These are phyloP conservation scores for Leucosporidium creatinivorum DNA, from an alignment of 768 basidiomycete genomes.

Conservation along the genomic window DNA sequence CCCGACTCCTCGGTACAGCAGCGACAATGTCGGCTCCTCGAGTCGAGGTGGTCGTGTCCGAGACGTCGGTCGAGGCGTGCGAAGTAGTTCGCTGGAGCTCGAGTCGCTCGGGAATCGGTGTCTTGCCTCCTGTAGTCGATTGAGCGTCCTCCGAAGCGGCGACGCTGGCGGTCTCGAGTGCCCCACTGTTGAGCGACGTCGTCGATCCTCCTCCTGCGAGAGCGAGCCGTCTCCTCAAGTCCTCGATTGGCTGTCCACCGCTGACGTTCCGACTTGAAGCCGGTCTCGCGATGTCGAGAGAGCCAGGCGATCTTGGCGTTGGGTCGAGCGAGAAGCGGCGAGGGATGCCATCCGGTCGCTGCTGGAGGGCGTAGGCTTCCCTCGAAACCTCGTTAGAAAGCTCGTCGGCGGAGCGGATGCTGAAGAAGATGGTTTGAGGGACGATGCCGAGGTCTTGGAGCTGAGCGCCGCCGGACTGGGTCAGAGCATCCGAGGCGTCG, in stretches of 20 bases:
- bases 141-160: not conserved
- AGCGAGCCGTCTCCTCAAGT: conserved; percentile 24
- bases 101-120: not conserved
- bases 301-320: conserved; percentile 7
- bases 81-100: conserved; percentile 22
- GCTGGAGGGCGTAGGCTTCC: conserved; percentile 6
- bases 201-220: not conserved
- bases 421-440: conserved; percentile 38
- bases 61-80: conserved; percentile 8
- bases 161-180: not conserved
- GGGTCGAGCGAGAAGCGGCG: conserved; percentile 5
- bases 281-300: not conserved
- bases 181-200: not conserved
- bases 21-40: not conserved
- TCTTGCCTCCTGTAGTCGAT: not conserved
- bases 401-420: conserved; percentile 21
- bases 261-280: not conserved
- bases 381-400: conserved; percentile 3
- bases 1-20: conserved; percentile 7
- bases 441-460: conserved; percentile 35
- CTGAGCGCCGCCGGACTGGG: conserved; percentile 2
- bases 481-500: conserved; percentile 6
- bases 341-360: not conserved
- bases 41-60: conserved; percentile 3
- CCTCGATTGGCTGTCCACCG: conserved; percentile 21